Conservation (phyloP, 2,329 filamentous ascomycete genomes). For the Botrytis hyacinthi region DNA sequence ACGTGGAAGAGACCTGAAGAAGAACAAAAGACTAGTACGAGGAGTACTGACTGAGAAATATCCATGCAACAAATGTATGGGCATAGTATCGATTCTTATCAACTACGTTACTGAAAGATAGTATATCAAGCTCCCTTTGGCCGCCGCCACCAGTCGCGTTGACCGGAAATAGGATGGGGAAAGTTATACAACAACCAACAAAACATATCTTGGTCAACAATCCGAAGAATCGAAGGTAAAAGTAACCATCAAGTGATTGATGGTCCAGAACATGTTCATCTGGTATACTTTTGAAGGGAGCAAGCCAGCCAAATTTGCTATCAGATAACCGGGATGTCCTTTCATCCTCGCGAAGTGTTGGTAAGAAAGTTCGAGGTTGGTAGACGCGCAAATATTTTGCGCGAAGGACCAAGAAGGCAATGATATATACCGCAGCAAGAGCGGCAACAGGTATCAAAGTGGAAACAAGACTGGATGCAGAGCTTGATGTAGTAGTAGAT, state of each 20-base stretch:
- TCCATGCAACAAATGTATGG: slow-evolving; percentile 74
- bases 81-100: slow-evolving; percentile 70
- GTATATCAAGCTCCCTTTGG: slow-evolving; percentile 66
- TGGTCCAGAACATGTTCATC: slow-evolving; percentile 84
- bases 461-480: slow-evolving; percentile 44
- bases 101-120: slow-evolving; percentile 77
- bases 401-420: slow-evolving; percentile 49
- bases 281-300: slow-evolving; percentile 54
- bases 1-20: too few relatives aligned
- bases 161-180: slow-evolving; percentile 75
- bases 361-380: slow-evolving; percentile 53
- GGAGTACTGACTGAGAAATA: slow-evolving; percentile 58
- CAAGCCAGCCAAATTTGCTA: slow-evolving; percentile 64
- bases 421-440: slow-evolving; percentile 43
- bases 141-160: slow-evolving; percentile 76
- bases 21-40: neutral
- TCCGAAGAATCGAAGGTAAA: slow-evolving; percentile 85
- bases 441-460: slow-evolving; percentile 48
- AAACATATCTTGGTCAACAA: slow-evolving; percentile 75
- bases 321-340: slow-evolving; percentile 58
- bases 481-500: slow-evolving; percentile 21
- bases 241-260: slow-evolving; percentile 86
- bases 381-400: slow-evolving; percentile 48
- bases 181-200: slow-evolving; percentile 78
- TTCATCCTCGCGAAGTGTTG: slow-evolving; percentile 49